Evolutionary conservation across 495 filamentous ascomycete species (phyloP), one percentile per base, ranked within the genome.

Genomic region (Pyrenula aspistea): DNA sequence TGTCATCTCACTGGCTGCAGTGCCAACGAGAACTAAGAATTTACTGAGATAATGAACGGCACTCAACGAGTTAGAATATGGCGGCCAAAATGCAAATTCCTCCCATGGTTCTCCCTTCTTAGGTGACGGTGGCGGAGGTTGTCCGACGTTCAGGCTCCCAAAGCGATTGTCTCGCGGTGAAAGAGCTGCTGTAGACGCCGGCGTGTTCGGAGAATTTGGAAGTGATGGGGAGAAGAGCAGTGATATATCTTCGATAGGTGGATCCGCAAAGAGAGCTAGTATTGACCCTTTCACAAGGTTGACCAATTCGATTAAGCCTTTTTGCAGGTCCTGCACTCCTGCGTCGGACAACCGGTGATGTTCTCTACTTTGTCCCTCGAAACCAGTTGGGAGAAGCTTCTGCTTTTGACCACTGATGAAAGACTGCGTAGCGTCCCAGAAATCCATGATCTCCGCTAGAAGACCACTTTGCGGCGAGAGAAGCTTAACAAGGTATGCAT

Each of bases 11-110:
- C 86, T 84, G 0, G 91, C 90, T 0, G 90, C 93, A 1, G 81
- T 84, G 20, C 91, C 91, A 20, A 96, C 80, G 12, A 94, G 74
- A 2, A 79, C 77, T 8, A 96, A 76, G 60, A 93, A 85, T 67
- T 86, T 88, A 47, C 82, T 77, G 12, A 98, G 78, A 62, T 96
- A 96, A 65, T 94, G 80, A 4, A 90, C 84, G 10, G 86, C 91
- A 59, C 90, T 89, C 15, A 98, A 69, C 0, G 91, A 90, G 63
- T 96, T 97, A 2, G 90, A 86, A 62, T 86, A 85, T 0, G 93
- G 93, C 1, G 94, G 90, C 88, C 94, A 96, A 70, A 98, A 98
- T 0, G 93, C 92, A 71, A 86, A 96, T 51, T 87, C 91, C 68
- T 97, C 94, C 88, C 91, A 91, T 2, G 85, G 61, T 63, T 95